Evolutionary conservation across 1,284 basidiomycete species (phyloP), one percentile per base, ranked within the genome.

Genomic region (Sanghuangporus sanghuang): DNA sequence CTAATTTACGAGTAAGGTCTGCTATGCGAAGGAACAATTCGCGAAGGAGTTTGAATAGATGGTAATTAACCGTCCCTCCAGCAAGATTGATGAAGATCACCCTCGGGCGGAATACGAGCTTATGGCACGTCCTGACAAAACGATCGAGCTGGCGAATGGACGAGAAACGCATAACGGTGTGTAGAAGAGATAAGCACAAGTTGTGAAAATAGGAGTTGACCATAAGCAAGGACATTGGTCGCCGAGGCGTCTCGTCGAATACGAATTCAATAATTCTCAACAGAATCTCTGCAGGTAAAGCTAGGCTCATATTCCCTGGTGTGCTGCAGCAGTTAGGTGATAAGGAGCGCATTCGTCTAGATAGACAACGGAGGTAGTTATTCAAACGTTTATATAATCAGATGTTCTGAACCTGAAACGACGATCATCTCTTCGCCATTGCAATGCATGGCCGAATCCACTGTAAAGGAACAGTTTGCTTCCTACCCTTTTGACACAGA

Each of bases 31-130:
- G 62, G 39, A 76, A 63, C 14, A 67, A 71, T 7, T 58, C 65
- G 5, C 67, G 66, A n/a, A 78, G 66, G 35, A 71, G 62, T 38
- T 66, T 63, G 67, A 77, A 77, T 23, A 74, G 70, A n/a, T 73
- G 69, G 39, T 71, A 59, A 36, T 63, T 68, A 8, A 71, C 70
- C 8, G 70, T 67, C 2, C 73, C 75, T 16, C 76, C 75, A 8
- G 75, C 68, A 11, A 77, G 66, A 6, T 66, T 63, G 2, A 77
- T 60, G 3, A 59, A 60, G 14, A 77, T 54, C 21, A 68, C 67
- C 52, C 67, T 68, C 0, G 76, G 73, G 9, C 65, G 40, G 56
- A 70, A 73, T 11, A 63, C 67, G 39, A 74, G 67, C 3, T 61
- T 66, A n/a, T 59, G 40, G 0, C 62, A 58, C 9, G 59, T 60